Base-by-base conservation (phyloP, 192 early-diverging fungal genomes). In the Backusella westeae region DNA sequence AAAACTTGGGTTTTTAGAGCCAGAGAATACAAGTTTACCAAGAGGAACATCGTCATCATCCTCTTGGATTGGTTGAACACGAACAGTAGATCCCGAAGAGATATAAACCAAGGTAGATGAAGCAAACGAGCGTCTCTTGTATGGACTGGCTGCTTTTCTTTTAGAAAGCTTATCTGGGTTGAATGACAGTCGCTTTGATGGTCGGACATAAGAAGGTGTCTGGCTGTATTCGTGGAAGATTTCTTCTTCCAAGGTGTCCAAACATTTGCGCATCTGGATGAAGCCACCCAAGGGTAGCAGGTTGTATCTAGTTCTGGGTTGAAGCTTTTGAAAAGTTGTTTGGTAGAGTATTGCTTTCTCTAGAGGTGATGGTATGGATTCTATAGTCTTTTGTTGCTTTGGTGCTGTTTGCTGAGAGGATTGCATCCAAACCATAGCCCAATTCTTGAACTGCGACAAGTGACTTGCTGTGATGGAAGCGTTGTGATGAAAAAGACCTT, bases 41-140 rank as follows among this genome's bases (percentile, higher is more conserved):
- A 74, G 56, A 39, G 72, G 72, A 19, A 74, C 38, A 41, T 74
- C 72, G 21, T 73, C 72, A 26, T 74, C 72, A 26, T 63, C 56
- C 9, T 74, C 56, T n/a, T 74, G 70, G 7, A 49, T 71, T 0
- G 39, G n/a, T 19, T 71, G 39, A 44, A 41, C 49, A 10, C 39
- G 67, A 4, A 68, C 17, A 8, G 29, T 68, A 35, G 67, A 35
- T 3, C 15, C 34, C 7, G 19, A 35, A 14, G 12, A 32, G 17
- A 14, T 49, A 32, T 71, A 71, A 5, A 71, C 44, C 12, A 71
- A 32, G 1, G 39, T 71, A 12, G 70, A 71, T 19, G 70, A 71
- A 49, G 70, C 70, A 34, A 34, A 71, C 6, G 70, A 71, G 4
- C 2, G 26, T 32, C 70, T 41, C 34, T 69, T 69, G 10, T 36